Evolutionary conservation across 176 grass and related monocot genomes (phyloP).

Genomic region (Juncus inflexus): DNA sequence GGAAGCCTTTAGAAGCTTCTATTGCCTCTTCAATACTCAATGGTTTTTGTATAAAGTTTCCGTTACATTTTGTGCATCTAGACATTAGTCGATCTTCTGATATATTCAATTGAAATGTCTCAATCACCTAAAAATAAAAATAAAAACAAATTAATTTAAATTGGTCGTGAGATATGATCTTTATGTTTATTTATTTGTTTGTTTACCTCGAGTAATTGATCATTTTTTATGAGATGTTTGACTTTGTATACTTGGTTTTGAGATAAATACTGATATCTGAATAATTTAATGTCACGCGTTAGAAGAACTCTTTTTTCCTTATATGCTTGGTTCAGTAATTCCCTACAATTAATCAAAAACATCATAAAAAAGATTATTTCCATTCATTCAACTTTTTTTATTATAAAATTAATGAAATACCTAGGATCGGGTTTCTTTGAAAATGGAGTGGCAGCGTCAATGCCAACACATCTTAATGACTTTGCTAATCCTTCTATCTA

Average conservation of each 20-base stretch:
- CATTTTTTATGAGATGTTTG: conserved; percentile 85
- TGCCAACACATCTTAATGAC: conserved; percentile 88
- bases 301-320: conserved; percentile 87
- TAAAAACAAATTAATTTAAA: conserved; percentile 20
- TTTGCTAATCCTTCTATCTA: conserved; percentile 95
- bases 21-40: conserved; percentile 73
- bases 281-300: conserved; percentile 74
- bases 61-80: conserved; percentile 97
- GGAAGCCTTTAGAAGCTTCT: conserved; percentile 90
- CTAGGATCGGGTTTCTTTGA: conserved; percentile 84
- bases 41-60: conserved; percentile 94
- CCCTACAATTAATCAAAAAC: conserved; percentile 43
- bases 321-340: conserved; percentile 76
- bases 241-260: conserved; percentile 88
- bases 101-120: conserved; percentile 82
- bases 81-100: conserved; percentile 84
- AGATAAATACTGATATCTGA: conserved; percentile 83
- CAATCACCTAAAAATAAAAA: conserved; percentile 62
- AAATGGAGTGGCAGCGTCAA: conserved; percentile 79
- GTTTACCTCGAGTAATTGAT: conserved; percentile 85
- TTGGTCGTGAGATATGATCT: neutral
- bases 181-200: neutral
- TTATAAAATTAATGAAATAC: conserved; percentile 31
- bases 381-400: neutral
- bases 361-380: neutral